Percentiles rank a stretch among this genome's conserved stretches.
phyloP scores from a whole-genome alignment of 495 filamentous ascomycete species.

The Tuber brumale region DNA sequence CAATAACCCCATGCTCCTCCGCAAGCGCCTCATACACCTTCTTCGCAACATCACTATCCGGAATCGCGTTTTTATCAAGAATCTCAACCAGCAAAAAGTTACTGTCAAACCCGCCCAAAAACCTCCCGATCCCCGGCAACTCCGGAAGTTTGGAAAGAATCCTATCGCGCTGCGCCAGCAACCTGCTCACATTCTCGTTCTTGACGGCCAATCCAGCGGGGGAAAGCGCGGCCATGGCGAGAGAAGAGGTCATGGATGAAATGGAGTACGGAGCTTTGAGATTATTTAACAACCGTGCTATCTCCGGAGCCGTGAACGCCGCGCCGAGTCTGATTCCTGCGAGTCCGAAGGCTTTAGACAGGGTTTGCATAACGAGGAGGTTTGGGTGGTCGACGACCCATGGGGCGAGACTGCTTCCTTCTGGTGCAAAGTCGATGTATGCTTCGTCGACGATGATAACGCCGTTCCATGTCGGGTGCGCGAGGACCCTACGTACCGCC shows the following conservation, averaged over 20 bases:
- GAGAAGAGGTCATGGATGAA: conserved; percentile 71
- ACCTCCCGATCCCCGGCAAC: conserved; percentile 70
- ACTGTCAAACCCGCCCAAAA: conserved; percentile 69
- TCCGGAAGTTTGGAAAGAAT: conserved; percentile 65
- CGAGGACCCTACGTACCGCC: conserved; percentile 66
- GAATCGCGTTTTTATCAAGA: conserved; percentile 61
- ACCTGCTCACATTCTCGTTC: conserved; percentile 57
- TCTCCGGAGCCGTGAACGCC: conserved; percentile 54
- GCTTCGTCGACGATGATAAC: conserved; percentile 91
- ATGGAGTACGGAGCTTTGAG: conserved; percentile 96
- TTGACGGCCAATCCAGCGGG: conserved; percentile 60
- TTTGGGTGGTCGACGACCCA: conserved; percentile 94
- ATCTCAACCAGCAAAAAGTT: conserved; percentile 93
- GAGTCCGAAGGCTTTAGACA: conserved; percentile 92
- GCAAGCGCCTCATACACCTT: conserved; percentile 76
- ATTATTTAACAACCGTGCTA: conserved; percentile 70
- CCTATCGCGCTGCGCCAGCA: conserved; percentile 69
- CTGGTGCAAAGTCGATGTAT: conserved; percentile 87
- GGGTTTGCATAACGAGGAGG: conserved; percentile 93
- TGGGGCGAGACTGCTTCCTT: conserved; percentile 75
- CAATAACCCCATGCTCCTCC: conserved; percentile 81
- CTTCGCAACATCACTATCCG: conserved; percentile 70
- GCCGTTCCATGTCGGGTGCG: conserved; percentile 92
- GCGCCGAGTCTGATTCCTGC: conserved; percentile 79
- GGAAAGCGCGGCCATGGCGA: conserved; percentile 67